Evolutionary conservation across 352 stramenopile species (phyloP).

Genomic region (Globisporangium yorkense): DNA sequence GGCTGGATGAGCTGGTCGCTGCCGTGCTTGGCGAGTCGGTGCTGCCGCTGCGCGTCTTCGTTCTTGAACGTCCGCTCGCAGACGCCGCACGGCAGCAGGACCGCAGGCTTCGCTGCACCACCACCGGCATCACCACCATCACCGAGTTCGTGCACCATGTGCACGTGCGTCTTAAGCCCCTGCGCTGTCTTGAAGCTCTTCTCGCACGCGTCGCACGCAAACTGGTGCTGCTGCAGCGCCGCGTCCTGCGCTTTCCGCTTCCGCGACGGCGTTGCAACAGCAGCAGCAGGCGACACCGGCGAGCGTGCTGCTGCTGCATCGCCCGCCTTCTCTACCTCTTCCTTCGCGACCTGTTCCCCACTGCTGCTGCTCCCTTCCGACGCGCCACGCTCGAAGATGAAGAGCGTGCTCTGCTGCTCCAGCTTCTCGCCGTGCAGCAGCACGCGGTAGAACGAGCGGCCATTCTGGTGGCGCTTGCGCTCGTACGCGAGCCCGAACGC

Average conservation of each 20-base stretch:
- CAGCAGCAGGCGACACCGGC: too few relatives aligned
- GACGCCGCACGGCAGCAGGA: slow-evolving; percentile 29
- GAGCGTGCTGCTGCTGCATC: too few relatives aligned
- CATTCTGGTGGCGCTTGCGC: slow-evolving; percentile 86
- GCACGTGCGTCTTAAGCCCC: slow-evolving; percentile 67
- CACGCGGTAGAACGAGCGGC: slow-evolving; percentile 80
- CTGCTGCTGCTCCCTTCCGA: too few relatives aligned
- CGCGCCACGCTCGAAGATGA: slow-evolving; percentile 28
- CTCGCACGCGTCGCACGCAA: slow-evolving; percentile 46
- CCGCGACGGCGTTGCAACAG: slow-evolving; percentile 2
- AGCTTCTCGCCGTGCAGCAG: slow-evolving; percentile 61
- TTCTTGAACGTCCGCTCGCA: slow-evolving; percentile 72
- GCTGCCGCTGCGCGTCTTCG: slow-evolving; percentile 65
- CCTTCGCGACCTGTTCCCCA: too few relatives aligned
- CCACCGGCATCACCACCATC: slow-evolving; percentile 15
- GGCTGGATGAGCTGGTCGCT: slow-evolving; percentile 69
- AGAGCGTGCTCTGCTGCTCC: slow-evolving; percentile 61
- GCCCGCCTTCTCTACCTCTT: too few relatives aligned
- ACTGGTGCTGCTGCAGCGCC: slow-evolving; percentile 7
- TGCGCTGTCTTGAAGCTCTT: slow-evolving; percentile 69
- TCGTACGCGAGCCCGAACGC: slow-evolving; percentile 46
- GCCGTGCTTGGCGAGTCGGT: slow-evolving; percentile 77
- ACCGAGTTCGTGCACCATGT: slow-evolving; percentile 79
- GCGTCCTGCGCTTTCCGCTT: slow-evolving; percentile 32
- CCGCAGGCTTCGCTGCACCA: slow-evolving; percentile 4